phyloP scores from a whole-genome alignment of 73 alveolate species.

The Blepharisma japonicum region DNA sequence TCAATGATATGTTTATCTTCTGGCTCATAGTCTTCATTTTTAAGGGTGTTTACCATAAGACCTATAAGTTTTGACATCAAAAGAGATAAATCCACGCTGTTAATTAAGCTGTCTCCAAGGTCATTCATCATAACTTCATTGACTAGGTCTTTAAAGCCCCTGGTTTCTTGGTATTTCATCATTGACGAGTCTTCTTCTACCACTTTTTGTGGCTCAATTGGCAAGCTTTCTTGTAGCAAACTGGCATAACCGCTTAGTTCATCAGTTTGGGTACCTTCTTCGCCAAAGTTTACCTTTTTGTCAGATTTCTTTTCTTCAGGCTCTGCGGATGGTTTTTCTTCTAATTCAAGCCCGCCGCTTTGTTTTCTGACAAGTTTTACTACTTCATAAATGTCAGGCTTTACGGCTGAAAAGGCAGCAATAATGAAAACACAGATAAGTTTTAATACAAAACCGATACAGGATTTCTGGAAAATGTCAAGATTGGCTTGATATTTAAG shows the following conservation, averaged over 20 bases:
- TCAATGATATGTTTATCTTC: slow-evolving; percentile 59
- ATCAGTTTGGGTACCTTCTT: background rate
- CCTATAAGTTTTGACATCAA: slow-evolving; percentile 17
- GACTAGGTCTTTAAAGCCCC: background rate
- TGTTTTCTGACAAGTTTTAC: slow-evolving; percentile 35
- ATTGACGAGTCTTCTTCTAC: background rate
- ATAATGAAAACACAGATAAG: slow-evolving; percentile 37
- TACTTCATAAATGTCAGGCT: slow-evolving; percentile 43
- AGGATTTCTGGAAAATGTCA: slow-evolving; percentile 37
- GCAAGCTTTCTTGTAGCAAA: background rate
- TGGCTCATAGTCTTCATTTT: slow-evolving; percentile 37
- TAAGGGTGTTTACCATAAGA: slow-evolving; percentile 26
- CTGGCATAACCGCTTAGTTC: background rate
- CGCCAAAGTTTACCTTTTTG: background rate
- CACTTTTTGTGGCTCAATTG: background rate
- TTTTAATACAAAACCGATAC: slow-evolving; percentile 40
- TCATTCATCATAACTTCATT: slow-evolving; percentile 14
- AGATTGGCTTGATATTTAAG: slow-evolving; percentile 31
- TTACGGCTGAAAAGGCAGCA: slow-evolving; percentile 45
- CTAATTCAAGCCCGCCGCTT: background rate
- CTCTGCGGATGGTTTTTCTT: background rate
- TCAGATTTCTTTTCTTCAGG: slow-evolving; percentile 12
- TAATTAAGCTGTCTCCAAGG: background rate
- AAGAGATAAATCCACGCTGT: background rate
- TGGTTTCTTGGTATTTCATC: background rate